Evolutionary conservation across 345 rosid species (phyloP).

Genomic region (Excoecaria cochinchinensis): DNA sequence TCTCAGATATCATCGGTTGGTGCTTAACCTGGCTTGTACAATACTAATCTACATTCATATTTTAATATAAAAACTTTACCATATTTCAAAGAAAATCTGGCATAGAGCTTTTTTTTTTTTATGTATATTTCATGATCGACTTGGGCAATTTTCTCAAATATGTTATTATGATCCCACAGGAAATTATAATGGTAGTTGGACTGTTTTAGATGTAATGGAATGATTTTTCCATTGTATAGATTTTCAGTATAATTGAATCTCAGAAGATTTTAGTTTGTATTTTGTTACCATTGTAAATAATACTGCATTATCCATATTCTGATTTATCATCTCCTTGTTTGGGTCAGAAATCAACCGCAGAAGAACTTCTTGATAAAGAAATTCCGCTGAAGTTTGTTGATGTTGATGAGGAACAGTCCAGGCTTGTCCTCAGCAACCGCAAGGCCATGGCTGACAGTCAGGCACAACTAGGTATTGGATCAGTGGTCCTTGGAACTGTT

Average conservation of each 20-base stretch:
- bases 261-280: neutral
- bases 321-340: slow-evolving; percentile 5
- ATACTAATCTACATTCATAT: neutral
- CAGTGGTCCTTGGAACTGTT: slow-evolving; percentile 83
- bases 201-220: neutral
- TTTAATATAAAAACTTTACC: neutral
- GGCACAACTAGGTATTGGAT: slow-evolving; percentile 93
- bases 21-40: slow-evolving; percentile 19
- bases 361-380: slow-evolving; percentile 84
- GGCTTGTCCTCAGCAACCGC: slow-evolving; percentile 92
- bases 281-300: neutral
- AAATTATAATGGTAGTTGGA: neutral
- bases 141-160: neutral
- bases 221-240: too few species aligned
- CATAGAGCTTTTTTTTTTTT: neutral
- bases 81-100: neutral
- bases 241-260: too few species aligned
- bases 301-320: neutral
- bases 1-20: slow-evolving; percentile 84
- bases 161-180: neutral
- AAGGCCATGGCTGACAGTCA: slow-evolving; percentile 98
- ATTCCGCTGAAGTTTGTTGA: slow-evolving; percentile 91
- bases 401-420: slow-evolving; percentile 89
- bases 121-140: neutral
- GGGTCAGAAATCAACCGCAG: slow-evolving; percentile 70